A percentile compares a stretch with the other conserved stretches of the same genome.
Conservation (phyloP, 2,329 filamentous ascomycete species). For the Penicillium sp. region DNA sequence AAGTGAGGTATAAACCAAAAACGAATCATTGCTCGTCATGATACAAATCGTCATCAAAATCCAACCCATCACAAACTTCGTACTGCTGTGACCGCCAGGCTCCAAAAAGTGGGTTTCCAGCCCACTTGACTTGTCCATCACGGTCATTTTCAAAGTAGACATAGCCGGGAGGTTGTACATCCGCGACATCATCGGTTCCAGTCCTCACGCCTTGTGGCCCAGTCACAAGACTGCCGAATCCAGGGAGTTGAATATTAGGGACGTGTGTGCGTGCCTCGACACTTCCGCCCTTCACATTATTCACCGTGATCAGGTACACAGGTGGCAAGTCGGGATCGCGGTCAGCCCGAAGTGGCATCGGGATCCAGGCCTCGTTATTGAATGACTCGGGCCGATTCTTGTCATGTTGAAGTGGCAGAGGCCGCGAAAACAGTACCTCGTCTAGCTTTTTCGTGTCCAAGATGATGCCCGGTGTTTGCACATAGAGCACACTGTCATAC, state of each 20-base stretch:
- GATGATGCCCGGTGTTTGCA: slow-evolving; percentile 43
- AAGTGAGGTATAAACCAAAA: slow-evolving; percentile 5
- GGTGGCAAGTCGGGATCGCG: slow-evolving; percentile 33
- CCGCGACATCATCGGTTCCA: slow-evolving; percentile 3
- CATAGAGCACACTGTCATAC: slow-evolving; percentile 46
- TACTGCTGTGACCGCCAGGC: slow-evolving; percentile 38
- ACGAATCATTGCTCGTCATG: slow-evolving; percentile 22
- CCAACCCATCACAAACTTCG: slow-evolving; percentile 39
- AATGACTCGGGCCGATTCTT: slow-evolving; percentile 35
- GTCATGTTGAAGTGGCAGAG: slow-evolving; percentile 35
- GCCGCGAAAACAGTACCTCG: slow-evolving; percentile 35
- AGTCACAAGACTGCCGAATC: slow-evolving; percentile 33
- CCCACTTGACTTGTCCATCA: slow-evolving; percentile 33
- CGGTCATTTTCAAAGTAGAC: slow-evolving; percentile 42
- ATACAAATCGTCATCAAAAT: slow-evolving; percentile 29
- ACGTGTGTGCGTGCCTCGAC: slow-evolving; percentile 41
- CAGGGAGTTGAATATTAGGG: slow-evolving; percentile 33
- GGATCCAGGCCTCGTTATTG: slow-evolving; percentile 40
- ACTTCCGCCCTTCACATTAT: slow-evolving; percentile 32
- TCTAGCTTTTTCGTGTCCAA: slow-evolving; percentile 41
- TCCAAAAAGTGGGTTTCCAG: slow-evolving; percentile 35
- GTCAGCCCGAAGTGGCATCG: slow-evolving; percentile 35
- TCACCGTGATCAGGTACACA: slow-evolving; percentile 40
- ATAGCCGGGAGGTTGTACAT: slow-evolving; percentile 32
- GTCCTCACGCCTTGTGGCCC: slow-evolving; percentile 23